phyloP scores from a whole-genome alignment of 306 rosid species.

The Quercus engelmannii region DNA sequence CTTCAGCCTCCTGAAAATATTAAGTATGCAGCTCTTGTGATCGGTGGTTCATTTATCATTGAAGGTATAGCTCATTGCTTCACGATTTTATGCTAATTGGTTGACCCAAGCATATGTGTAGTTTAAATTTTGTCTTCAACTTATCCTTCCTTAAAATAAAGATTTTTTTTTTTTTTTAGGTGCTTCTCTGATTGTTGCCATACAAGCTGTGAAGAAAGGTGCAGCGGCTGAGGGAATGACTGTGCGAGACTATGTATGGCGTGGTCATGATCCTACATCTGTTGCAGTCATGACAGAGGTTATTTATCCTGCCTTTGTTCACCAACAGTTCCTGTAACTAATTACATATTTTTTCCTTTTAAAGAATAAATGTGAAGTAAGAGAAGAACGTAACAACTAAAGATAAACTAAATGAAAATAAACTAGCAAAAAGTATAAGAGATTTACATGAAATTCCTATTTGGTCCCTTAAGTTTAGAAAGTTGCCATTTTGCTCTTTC shows the following conservation, averaged over 20 bases:
- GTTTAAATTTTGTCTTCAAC: conserved; percentile 11
- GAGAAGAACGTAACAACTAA: neutral
- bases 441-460: too few relatives aligned
- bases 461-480: too few relatives aligned
- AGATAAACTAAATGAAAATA: neutral
- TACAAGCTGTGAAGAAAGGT: conserved; percentile 97
- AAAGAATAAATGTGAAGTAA: neutral
- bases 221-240: conserved; percentile 96
- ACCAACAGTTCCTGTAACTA: conserved; percentile 7
- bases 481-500: too few relatives aligned
- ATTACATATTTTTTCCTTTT: neutral
- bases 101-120: neutral
- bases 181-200: conserved; percentile 94
- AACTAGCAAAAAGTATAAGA: too few relatives aligned
- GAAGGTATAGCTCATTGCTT: conserved; percentile 60
- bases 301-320: conserved; percentile 5
- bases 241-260: conserved; percentile 88
- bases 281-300: conserved; percentile 99
- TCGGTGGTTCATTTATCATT: conserved; percentile 87
- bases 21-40: conserved; percentile 76
- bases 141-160: conserved; percentile 1
- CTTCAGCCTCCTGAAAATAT: conserved; percentile 85
- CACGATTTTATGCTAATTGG: neutral
- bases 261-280: conserved; percentile 97
- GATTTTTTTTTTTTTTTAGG: conserved; percentile 43